These are phyloP conservation scores for Solanum tarapatanum DNA, from an alignment of 257 asterid species.

Conservation along the genomic window DNA sequence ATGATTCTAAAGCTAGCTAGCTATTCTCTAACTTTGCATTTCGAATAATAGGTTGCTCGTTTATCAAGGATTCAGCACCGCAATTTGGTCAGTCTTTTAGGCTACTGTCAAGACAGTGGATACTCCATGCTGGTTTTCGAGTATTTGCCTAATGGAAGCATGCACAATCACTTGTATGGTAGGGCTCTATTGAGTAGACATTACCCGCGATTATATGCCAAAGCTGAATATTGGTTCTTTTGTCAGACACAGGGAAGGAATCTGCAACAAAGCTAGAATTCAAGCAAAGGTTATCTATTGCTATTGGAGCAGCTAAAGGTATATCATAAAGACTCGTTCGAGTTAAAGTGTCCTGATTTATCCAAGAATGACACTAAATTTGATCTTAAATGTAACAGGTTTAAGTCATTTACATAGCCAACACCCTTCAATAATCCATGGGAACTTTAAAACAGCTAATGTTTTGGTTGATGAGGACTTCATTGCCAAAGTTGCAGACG, in stretches of 20 bases:
- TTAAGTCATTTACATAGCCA: constrained; percentile 52
- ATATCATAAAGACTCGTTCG: not conserved
- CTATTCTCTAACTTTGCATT: not conserved
- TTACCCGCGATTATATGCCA: not conserved
- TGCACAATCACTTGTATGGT: constrained; percentile 61
- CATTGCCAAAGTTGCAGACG: constrained; percentile 67
- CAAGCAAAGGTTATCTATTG: constrained; percentile 62
- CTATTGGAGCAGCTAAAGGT: constrained; percentile 80
- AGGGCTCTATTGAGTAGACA: not conserved
- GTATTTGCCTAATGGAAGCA: constrained; percentile 57
- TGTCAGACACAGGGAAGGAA: constrained; percentile 24
- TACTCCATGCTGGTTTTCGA: constrained; percentile 60
- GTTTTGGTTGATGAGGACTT: constrained; percentile 74
- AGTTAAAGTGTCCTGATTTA: not conserved
- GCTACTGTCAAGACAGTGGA: constrained; percentile 61
- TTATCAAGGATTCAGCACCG: constrained; percentile 45
- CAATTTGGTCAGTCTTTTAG: constrained; percentile 49
- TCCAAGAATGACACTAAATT: not conserved
- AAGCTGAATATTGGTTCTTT: not conserved
- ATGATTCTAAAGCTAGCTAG: not conserved
- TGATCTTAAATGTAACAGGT: constrained; percentile 25
- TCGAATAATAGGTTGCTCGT: constrained; percentile 36
- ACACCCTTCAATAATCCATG: constrained; percentile 40
- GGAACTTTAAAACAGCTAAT: constrained; percentile 59
- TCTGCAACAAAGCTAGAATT: constrained; percentile 49